A percentile compares a stretch with the other conserved stretches of the same genome.
Conservation (phyloP, 306 rosid genomes). For the Carpinus viminea region DNA sequence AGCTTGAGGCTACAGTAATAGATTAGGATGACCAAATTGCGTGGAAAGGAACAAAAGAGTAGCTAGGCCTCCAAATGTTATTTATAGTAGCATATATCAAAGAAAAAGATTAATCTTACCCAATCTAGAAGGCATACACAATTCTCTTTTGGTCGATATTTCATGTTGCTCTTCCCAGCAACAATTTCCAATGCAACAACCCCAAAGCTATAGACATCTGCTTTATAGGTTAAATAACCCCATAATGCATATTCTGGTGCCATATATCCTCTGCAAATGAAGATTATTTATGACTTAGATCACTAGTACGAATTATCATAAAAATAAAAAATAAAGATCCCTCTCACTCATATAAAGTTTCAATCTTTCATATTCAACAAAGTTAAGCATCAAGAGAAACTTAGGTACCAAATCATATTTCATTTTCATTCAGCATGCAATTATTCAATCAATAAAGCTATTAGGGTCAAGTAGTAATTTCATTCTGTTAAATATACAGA, state of each 20-base stretch:
- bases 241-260: constrained; percentile 77
- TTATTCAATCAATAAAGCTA: no score
- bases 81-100: background rate
- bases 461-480: no score
- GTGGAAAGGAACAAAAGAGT: background rate
- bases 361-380: no score
- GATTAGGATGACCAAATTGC: background rate
- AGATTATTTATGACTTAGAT: no score
- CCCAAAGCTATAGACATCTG: constrained; percentile 69
- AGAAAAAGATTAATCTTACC: constrained; percentile 30
- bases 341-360: no score
- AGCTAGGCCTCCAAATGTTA: background rate
- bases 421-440: no score
- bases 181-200: constrained; percentile 56
- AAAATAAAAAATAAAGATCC: no score
- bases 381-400: no score
- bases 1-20: no score
- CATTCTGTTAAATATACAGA: no score
- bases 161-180: constrained; percentile 50
- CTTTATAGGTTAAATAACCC: constrained; percentile 58
- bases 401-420: no score
- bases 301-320: no score
- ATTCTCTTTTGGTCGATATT: constrained; percentile 42
- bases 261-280: constrained; percentile 63
- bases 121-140: constrained; percentile 60